phyloP scores from a whole-genome alignment of 2,329 filamentous ascomycete species.

The Hypoxylon sp. region DNA sequence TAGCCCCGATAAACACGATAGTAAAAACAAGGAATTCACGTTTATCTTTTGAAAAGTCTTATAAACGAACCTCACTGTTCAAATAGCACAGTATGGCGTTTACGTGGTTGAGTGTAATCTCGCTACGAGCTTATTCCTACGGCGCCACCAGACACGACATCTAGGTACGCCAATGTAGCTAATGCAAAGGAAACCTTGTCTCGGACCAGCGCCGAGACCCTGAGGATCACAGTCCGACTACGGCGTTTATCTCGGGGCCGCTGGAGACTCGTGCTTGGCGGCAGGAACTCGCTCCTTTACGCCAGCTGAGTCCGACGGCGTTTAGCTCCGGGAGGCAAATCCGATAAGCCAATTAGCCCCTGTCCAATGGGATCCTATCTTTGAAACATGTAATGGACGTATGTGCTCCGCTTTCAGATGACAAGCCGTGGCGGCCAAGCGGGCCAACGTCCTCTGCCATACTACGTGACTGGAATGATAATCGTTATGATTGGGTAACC shows the following conservation, averaged over 20 bases:
- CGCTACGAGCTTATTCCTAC: slow-evolving; percentile 1
- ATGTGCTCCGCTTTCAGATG: slow-evolving; percentile 6
- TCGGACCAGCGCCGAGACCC: slow-evolving; percentile 28
- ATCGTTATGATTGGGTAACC: slow-evolving; percentile 18
- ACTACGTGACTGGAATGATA: not conserved
- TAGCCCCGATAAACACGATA: not conserved
- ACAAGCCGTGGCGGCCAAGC: not conserved
- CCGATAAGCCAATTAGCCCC: slow-evolving; percentile 2
- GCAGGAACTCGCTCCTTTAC: slow-evolving; percentile 18
- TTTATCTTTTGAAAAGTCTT: not conserved
- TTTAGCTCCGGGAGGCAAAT: slow-evolving; percentile 11
- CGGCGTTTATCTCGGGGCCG: slow-evolving; percentile 33
- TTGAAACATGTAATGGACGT: not conserved
- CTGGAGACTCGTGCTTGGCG: slow-evolving; percentile 29
- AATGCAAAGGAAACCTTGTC: slow-evolving; percentile 34
- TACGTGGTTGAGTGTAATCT: not conserved
- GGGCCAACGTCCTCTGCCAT: slow-evolving; percentile 17
- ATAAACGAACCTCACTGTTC: not conserved
- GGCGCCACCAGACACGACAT: slow-evolving; percentile 19
- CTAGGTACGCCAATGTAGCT: slow-evolving; percentile 22
- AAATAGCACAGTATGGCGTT: not conserved
- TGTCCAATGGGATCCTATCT: slow-evolving; percentile 5
- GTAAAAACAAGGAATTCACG: not conserved
- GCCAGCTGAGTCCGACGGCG: slow-evolving; percentile 15
- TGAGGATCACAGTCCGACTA: slow-evolving; percentile 25